phyloP scores from a whole-genome alignment of 305 asterid genomes.

The Fraxinus baroniana region DNA sequence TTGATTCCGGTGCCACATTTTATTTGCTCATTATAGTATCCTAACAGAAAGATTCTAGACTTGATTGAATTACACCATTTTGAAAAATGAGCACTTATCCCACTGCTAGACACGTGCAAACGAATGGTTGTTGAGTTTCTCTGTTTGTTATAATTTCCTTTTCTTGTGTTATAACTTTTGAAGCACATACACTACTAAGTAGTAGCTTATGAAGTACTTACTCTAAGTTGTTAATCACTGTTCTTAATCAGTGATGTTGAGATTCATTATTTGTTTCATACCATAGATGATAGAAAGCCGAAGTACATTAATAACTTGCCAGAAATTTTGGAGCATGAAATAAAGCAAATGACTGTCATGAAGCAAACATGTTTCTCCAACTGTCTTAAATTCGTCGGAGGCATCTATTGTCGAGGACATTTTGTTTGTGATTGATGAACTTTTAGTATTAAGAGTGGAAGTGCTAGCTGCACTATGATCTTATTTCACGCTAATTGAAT shows the following conservation, averaged over 20 bases:
- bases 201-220: neutral
- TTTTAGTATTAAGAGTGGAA: neutral
- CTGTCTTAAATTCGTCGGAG: neutral
- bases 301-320: neutral
- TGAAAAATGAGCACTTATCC: neutral
- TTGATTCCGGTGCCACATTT: neutral
- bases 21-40: constrained; percentile 3
- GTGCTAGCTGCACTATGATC: neutral
- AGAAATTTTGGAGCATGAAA: neutral
- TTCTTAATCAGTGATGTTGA: neutral
- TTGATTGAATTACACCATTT: neutral
- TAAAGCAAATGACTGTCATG: neutral
- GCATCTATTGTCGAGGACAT: neutral
- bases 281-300: neutral
- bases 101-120: neutral
- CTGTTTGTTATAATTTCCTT: neutral
- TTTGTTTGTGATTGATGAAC: neutral
- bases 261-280: neutral
- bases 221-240: neutral
- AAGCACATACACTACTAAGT: neutral
- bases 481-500: neutral
- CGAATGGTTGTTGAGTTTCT: neutral
- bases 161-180: neutral
- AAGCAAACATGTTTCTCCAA: neutral
- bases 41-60: neutral